phyloP scores from a whole-genome alignment of 164 flowering plant species.

The Euptelea pleiosperma region DNA sequence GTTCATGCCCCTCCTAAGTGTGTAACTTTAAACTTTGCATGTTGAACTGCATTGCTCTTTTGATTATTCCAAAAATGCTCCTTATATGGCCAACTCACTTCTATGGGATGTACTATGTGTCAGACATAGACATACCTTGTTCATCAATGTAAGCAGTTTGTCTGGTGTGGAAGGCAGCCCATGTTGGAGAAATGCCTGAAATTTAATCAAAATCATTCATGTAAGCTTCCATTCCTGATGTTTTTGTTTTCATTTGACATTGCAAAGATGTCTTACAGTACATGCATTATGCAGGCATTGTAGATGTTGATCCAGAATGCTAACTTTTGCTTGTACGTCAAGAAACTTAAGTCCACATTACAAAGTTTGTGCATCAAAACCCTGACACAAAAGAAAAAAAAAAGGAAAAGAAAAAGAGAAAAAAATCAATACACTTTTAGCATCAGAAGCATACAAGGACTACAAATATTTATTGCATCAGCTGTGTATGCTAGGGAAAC shows the following conservation, averaged over 20 bases:
- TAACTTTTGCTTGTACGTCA: constrained; percentile 83
- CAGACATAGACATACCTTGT: constrained; percentile 49
- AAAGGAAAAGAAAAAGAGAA: constrained; percentile 6
- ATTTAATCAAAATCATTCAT: background rate
- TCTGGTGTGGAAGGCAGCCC: constrained; percentile 77
- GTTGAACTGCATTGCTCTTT: background rate
- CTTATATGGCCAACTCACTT: background rate
- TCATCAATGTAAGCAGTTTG: constrained; percentile 59
- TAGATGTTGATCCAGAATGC: constrained; percentile 94
- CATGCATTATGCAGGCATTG: constrained; percentile 90
- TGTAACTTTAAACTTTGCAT: background rate
- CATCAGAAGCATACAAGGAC: background rate
- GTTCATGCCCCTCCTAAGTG: too few relatives aligned
- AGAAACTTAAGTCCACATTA: constrained; percentile 51
- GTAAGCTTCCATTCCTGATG: background rate
- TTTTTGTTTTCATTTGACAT: constrained; percentile 2
- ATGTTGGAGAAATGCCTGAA: constrained; percentile 89
- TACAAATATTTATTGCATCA: background rate
- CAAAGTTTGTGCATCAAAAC: constrained; percentile 53
- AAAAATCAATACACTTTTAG: background rate
- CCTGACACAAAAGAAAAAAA: constrained; percentile 38
- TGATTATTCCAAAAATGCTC: background rate
- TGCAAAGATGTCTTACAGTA: constrained; percentile 43
- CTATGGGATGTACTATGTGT: background rate
- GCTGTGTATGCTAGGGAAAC: background rate